A percentile compares a stretch with the other conserved stretches of the same genome.
Evolutionary conservation across 192 early-diverging fungal genomes (phyloP).

Genomic region (Entophlyctis luteolus): DNA sequence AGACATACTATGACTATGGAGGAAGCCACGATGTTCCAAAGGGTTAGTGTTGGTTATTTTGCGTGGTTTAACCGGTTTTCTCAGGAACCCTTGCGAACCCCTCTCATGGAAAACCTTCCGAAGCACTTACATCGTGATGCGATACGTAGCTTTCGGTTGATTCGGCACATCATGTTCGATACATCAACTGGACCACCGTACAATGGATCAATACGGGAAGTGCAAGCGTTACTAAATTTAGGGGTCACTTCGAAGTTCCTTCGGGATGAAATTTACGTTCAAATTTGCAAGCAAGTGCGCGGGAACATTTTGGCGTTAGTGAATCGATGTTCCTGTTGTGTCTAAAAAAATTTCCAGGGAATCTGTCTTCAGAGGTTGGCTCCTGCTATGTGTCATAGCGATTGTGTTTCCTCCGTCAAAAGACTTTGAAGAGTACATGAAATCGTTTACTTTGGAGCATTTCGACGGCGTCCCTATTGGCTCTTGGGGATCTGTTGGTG

Average conservation of each 20-base stretch:
- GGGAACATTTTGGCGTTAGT: background rate
- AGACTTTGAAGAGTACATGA: conserved; percentile 79
- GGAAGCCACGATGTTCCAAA: conserved; percentile 80
- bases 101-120: conserved; percentile 73
- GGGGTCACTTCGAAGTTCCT: conserved; percentile 73
- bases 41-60: conserved; percentile 33
- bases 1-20: conserved; percentile 81
- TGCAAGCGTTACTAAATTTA: conserved; percentile 71
- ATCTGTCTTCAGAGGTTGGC: conserved; percentile 79
- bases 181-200: conserved; percentile 38
- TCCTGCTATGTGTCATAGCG: conserved; percentile 73
- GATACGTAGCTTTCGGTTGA: conserved; percentile 73
- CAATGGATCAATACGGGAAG: conserved; percentile 48
- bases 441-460: conserved; percentile 68
- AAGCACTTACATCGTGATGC: conserved; percentile 85
- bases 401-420: conserved; percentile 89
- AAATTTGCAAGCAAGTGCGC: conserved; percentile 69
- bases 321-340: conserved; percentile 14
- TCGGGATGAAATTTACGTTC: conserved; percentile 92
- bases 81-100: conserved; percentile 68
- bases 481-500: background rate
- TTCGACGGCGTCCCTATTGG: conserved; percentile 31
- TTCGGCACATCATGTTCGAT: conserved; percentile 85
- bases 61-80: conserved; percentile 6
- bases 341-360: conserved; percentile 41